Evolutionary conservation across 73 alveolate genomes (phyloP).

Genomic region (Breviolum minutum): DNA sequence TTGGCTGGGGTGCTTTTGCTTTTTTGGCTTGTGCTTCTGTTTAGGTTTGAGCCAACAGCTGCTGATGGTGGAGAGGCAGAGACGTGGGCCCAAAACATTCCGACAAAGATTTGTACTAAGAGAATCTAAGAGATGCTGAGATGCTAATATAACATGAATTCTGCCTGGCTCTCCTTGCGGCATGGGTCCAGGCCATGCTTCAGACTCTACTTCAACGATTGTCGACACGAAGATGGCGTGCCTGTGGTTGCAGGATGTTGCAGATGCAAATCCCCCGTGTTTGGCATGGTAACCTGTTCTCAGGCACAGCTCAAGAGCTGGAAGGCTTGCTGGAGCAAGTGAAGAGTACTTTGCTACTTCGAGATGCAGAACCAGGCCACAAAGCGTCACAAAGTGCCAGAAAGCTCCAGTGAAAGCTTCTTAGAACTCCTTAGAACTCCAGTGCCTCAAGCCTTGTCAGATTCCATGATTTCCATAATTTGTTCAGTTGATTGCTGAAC

Average conservation of each 20-base stretch:
- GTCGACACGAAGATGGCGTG: slow-evolving; percentile 64
- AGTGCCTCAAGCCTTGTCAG: neutral
- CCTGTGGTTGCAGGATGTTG: neutral
- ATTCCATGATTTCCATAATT: too few relatives aligned
- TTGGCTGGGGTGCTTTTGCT: too few relatives aligned
- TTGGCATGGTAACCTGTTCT: too few relatives aligned
- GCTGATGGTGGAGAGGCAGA: slow-evolving; percentile 61
- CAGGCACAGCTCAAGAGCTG: slow-evolving; percentile 63
- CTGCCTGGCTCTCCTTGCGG: neutral
- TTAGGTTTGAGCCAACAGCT: slow-evolving; percentile 58
- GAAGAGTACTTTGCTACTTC: slow-evolving; percentile 52
- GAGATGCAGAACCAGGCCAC: slow-evolving; percentile 32
- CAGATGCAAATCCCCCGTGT: neutral
- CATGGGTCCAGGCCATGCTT: slow-evolving; percentile 76
- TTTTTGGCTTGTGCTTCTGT: too few relatives aligned
- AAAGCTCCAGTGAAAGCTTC: neutral
- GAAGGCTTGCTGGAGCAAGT: slow-evolving; percentile 51
- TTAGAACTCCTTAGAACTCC: neutral
- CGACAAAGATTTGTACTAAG: neutral
- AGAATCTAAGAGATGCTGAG: neutral
- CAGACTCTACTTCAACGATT: slow-evolving; percentile 48
- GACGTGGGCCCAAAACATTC: neutral
- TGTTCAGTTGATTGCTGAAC: neutral
- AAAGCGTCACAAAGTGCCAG: too few relatives aligned
- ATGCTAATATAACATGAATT: neutral